Evolutionary conservation across 140 eudicot species (phyloP), one percentile per base, ranked within the genome.

Genomic region (Senecio squalidus): DNA sequence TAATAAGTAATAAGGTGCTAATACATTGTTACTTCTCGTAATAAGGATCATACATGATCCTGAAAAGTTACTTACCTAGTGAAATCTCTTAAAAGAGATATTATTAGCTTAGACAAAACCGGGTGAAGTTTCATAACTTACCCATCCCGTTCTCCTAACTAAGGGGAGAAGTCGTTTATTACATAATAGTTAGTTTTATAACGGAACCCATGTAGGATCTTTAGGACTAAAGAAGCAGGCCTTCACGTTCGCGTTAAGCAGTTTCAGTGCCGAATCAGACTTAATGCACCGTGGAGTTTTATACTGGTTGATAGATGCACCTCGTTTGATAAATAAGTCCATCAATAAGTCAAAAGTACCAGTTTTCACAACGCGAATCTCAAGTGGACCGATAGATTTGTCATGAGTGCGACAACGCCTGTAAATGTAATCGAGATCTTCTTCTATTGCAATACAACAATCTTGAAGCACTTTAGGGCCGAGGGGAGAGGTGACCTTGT

Each of bases 221-320:
- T 81, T 76, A 5, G 94, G 96, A 31, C 96, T 88, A 66, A 88
- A 81, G 74, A 81, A 71, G 59, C 77, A 49, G 7, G 75, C 81
- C 74, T 76, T 71, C 47, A 84, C 84, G 45, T 82, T 88, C 10
- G 84, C 69, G 55, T 88, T 76, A 14, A 88, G 90, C 76, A 88
- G 60, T 73, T 88, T 81, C 46, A 84, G 51, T 9, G 94, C 94
- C 56, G 83, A 68, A 13, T 66, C 79, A 5, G 90, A 88, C 58
- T 81, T 84, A 2, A 88, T 82, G 64, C 96, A 88, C 69, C 96
- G 66, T 16, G 96, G 96, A 33, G 96, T 84, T 52, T 88, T 88
- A 55, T 88, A 88, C 79, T 88, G 96, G 63, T 88, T 88, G 27
- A 88, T 84, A 8, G 96, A 88, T 4, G 87, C 96, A 17, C 96